A percentile compares a stretch with the other conserved stretches of the same genome.
Conservation (phyloP, 1,284 basidiomycete genomes). For the Flammula alnicola region DNA sequence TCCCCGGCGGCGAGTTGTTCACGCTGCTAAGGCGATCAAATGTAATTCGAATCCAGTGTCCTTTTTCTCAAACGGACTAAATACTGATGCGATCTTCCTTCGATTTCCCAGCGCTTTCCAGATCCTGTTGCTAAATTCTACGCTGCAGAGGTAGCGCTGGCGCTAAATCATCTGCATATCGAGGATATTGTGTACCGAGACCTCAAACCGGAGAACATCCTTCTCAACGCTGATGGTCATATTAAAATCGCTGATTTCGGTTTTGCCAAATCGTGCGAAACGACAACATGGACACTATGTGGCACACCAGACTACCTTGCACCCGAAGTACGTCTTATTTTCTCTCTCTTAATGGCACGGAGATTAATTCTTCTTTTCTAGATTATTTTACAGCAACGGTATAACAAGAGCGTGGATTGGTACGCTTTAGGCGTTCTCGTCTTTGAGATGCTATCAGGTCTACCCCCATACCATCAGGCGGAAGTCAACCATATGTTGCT, state of each 20-base stretch:
- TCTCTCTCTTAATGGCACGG: neutral
- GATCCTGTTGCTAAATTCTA: conserved; percentile 99
- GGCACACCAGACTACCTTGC: conserved; percentile 98
- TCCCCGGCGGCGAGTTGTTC: conserved; percentile 97
- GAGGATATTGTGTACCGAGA: conserved; percentile 97
- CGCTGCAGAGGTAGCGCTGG: conserved; percentile 95
- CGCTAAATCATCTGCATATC: conserved; percentile 90
- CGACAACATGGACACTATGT: conserved; percentile 96
- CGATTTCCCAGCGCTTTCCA: conserved; percentile 82
- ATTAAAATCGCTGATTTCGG: conserved; percentile 99
- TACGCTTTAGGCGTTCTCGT: conserved; percentile 97
- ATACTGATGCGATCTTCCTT: conserved; percentile 12
- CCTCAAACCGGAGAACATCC: conserved; percentile 96
- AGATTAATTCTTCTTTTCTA: conserved; percentile 28
- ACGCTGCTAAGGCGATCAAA: conserved; percentile 88
- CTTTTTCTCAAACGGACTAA: conserved; percentile 7
- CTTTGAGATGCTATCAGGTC: conserved; percentile 95
- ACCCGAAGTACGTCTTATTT: conserved; percentile 64
- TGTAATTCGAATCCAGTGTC: conserved; percentile 49
- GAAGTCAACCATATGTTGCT: conserved; percentile 68
- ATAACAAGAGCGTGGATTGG: conserved; percentile 99
- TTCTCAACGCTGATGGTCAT: conserved; percentile 93
- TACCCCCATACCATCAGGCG: conserved; percentile 76
- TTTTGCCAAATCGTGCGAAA: conserved; percentile 91
- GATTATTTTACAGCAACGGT: conserved; percentile 89